Conservation (phyloP, 768 basidiomycete species). For the Lactarius pseudohatsudake region DNA sequence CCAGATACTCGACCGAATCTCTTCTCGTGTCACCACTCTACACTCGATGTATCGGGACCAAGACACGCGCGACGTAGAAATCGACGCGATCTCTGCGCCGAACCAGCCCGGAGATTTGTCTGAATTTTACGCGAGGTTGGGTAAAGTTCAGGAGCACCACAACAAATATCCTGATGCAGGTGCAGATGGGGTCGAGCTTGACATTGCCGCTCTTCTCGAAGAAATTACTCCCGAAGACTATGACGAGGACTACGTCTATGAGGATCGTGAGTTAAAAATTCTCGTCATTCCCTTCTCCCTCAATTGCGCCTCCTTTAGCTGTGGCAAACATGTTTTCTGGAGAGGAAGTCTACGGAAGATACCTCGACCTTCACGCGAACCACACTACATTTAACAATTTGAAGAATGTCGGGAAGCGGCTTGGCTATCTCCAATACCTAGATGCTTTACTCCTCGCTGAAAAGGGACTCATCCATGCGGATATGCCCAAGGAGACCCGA, state of each 20-base stretch:
- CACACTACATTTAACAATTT: slow-evolving; percentile 90
- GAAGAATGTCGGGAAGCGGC: slow-evolving; percentile 76
- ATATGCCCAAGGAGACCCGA: slow-evolving; percentile 67
- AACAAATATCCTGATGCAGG: slow-evolving; percentile 90
- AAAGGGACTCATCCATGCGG: slow-evolving; percentile 58
- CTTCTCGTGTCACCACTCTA: slow-evolving; percentile 62
- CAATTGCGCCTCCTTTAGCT: slow-evolving; percentile 44
- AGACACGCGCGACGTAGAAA: slow-evolving; percentile 66
- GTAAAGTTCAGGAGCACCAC: slow-evolving; percentile 95
- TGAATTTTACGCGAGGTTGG: slow-evolving; percentile 95
- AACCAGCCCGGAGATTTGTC: slow-evolving; percentile 67
- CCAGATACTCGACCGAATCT: slow-evolving; percentile 84
- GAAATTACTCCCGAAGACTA: slow-evolving; percentile 66
- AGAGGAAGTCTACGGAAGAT: slow-evolving; percentile 93
- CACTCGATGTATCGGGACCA: slow-evolving; percentile 77
- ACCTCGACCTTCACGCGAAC: slow-evolving; percentile 87
- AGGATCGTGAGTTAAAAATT: slow-evolving; percentile 80
- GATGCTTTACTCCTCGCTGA: slow-evolving; percentile 75
- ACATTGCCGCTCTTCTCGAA: slow-evolving; percentile 79
- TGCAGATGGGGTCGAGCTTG: slow-evolving; percentile 77
- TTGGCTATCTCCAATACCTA: slow-evolving; percentile 92
- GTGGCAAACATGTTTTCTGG: slow-evolving; percentile 89
- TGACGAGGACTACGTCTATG: slow-evolving; percentile 75
- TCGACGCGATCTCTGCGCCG: slow-evolving; percentile 59
- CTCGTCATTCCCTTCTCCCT: slow-evolving; percentile 30